Conservation (phyloP, 768 basidiomycete species). For the Erythrobasidium yunnanense region DNA sequence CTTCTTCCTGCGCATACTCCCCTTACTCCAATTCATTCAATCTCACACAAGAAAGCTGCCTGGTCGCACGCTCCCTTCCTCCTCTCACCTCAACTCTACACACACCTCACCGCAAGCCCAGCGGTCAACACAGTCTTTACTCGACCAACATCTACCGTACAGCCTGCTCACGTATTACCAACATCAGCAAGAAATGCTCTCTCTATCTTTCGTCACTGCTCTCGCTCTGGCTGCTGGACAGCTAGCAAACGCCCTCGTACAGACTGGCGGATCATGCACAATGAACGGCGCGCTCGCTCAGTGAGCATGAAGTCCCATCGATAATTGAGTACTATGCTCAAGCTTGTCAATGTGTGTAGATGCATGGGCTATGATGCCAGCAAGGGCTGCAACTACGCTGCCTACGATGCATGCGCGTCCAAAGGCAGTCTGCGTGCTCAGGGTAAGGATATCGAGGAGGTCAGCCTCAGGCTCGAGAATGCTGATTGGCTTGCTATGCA, state of each 20-base stretch:
- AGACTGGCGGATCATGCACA: conserved; percentile 1
- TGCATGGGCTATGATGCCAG: not conserved
- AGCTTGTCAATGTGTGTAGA: no score
- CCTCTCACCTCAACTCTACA: no score
- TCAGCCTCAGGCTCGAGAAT: not conserved
- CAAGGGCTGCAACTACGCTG: not conserved
- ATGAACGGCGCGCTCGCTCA: conserved; percentile 5
- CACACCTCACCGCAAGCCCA: no score
- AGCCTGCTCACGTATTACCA: no score
- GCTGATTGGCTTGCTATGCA: not conserved
- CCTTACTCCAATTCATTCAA: no score
- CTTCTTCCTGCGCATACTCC: no score
- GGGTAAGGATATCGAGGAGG: not conserved
- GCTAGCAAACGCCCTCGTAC: not conserved
- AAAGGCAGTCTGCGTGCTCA: not conserved
- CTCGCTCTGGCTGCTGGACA: not conserved
- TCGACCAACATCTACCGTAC: no score
- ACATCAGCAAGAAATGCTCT: not conserved
- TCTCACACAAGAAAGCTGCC: no score
- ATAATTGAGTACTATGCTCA: no score
- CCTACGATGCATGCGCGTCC: not conserved
- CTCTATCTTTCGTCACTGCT: not conserved
- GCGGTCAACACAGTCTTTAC: no score
- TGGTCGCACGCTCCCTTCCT: no score
- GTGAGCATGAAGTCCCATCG: not conserved